Base-by-base conservation (phyloP, 108 stramenopile species). In the Cyclotella atomus region DNA sequence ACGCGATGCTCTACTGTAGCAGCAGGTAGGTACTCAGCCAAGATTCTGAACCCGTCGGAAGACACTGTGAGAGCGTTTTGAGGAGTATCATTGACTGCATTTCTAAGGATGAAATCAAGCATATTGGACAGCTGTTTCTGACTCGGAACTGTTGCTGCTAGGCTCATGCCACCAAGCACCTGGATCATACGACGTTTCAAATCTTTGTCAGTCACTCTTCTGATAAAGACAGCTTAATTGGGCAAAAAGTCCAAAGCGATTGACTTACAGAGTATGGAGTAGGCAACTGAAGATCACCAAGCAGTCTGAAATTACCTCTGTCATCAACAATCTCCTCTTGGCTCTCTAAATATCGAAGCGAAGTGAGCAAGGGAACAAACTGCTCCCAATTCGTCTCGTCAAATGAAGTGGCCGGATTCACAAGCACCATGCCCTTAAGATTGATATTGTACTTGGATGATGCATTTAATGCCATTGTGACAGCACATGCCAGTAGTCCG, bases 321-420 rank as follows among this genome's bases (percentile, higher is more conserved):
- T 53, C 43, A 38, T 78, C 73, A 46, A 53, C 27, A 35, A 47
- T 59, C 38, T 71, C 44, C 45, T 76, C 62, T 59, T 75, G 38
- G 9, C 57, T 38, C 77, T 82, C 76, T 19, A 87, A 44, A 52
- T 77, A 61, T 5, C 87, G 86, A 20, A 91, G 74, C 5, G 70
- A 75, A 21, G 86, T 85, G 57, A 93, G 69, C 4, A 89, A 24
- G 9, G 92, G 92, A 0, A 80, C 90, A 16, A 90, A 29, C 25
- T 70, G 64, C 35, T 85, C 84, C 96, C 96, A 97, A 23, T 53
- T 49, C 20, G 92, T 89, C 38, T 88, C 66, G 44, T 94, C 91
- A 73, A 94, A 93, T 9, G 91, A 91, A 1, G 96, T 97, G 23
- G 96, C 96, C 44, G 96, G 96, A 65, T 97, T 97, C 10, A 97